Conservation (phyloP, 805 yeast species). For the Kodamaea jinghongensis region DNA sequence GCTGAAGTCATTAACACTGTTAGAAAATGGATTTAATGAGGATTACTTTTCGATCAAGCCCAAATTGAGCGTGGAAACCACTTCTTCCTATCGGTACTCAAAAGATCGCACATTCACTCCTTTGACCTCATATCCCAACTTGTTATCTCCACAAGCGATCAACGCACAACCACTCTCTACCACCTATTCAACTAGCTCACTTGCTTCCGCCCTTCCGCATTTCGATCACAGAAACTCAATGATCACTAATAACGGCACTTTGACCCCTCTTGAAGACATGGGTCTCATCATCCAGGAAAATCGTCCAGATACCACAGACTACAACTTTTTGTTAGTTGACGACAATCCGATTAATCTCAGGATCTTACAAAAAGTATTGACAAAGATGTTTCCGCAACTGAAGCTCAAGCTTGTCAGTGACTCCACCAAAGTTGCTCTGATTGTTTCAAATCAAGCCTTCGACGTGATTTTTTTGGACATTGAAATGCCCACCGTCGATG, state of each 20-base stretch:
- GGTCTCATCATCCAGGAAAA: slow-evolving; percentile 11
- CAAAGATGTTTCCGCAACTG: slow-evolving; percentile 34
- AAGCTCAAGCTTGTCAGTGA: slow-evolving; percentile 28
- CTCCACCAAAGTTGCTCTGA: slow-evolving; percentile 24
- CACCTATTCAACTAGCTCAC: slow-evolving; percentile 1
- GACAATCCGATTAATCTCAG: slow-evolving; percentile 41
- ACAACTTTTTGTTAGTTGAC: slow-evolving; percentile 33
- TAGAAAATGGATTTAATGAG: slow-evolving; percentile 3
- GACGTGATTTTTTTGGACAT: slow-evolving; percentile 42
- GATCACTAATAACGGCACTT: slow-evolving; percentile 7
- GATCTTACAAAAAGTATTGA: slow-evolving; percentile 31
- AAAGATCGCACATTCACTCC: not conserved
- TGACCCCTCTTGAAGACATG: slow-evolving; percentile 10
- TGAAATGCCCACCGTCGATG: slow-evolving; percentile 44
- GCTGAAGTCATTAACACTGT: too few relatives aligned
- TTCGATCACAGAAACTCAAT: slow-evolving; percentile 9
- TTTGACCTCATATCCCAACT: not conserved
- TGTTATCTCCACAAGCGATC: slow-evolving; percentile 8
- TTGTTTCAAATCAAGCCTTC: slow-evolving; percentile 16
- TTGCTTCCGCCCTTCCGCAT: slow-evolving; percentile 1
- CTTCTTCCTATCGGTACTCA: not conserved
- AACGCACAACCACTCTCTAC: not conserved
- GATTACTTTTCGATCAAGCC: slow-evolving; percentile 14
- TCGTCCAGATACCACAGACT: slow-evolving; percentile 14
- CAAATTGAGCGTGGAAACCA: slow-evolving; percentile 8